phyloP scores from a whole-genome alignment of 2,329 filamentous ascomycete species.

The Penicillium glabrum region DNA sequence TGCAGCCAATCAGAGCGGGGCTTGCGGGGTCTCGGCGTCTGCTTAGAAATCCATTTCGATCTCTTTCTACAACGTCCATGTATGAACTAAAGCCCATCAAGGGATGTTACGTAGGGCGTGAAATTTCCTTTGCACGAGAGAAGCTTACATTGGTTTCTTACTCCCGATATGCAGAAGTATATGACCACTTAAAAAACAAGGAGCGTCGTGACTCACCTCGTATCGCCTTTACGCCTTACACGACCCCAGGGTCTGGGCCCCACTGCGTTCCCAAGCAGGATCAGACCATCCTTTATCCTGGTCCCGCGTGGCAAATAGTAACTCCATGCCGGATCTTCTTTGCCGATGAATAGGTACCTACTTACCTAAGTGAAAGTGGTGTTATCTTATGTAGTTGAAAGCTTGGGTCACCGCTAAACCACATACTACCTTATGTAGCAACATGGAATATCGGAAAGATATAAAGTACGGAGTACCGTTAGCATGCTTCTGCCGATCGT shows the following conservation, averaged over 20 bases:
- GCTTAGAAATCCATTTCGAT: slow-evolving; percentile 30
- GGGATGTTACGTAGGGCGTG: not conserved
- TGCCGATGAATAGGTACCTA: not conserved
- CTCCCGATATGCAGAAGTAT: not conserved
- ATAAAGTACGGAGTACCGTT: not conserved
- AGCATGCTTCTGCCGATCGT: not conserved
- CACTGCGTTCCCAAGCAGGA: not conserved
- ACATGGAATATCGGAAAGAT: not conserved
- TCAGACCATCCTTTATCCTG: not conserved
- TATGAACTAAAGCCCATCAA: not conserved
- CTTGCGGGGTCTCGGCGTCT: not conserved
- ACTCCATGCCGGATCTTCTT: not conserved
- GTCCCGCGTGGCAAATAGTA: slow-evolving; percentile 1
- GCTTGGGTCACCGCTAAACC: not conserved
- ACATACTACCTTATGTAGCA: not conserved
- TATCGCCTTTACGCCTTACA: not conserved
- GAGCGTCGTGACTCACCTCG: not conserved
- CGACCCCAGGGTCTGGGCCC: not conserved
- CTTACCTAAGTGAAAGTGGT: not conserved
- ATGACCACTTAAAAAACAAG: not conserved
- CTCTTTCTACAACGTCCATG: not conserved
- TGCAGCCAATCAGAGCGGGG: slow-evolving; percentile 15
- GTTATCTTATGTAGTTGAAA: not conserved
- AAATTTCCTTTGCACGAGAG: not conserved
- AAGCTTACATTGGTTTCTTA: not conserved